Percentiles rank a stretch among this genome's conserved stretches.
Evolutionary conservation across 2,329 filamentous ascomycete species (phyloP).

Genomic region (Fonsecaea nubica): DNA sequence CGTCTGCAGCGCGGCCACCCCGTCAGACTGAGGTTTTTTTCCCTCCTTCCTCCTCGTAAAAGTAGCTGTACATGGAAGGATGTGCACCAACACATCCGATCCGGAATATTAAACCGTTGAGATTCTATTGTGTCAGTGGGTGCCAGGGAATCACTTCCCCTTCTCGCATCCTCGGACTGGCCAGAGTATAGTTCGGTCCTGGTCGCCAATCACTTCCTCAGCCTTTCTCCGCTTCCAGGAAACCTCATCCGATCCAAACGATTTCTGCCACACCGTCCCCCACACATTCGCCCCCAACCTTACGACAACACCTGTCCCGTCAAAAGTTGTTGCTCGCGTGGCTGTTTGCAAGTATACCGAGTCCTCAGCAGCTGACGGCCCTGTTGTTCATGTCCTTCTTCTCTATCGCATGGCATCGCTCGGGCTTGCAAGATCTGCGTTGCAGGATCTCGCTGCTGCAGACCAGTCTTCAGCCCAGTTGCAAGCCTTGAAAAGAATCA

Average conservation of each 20-base stretch:
- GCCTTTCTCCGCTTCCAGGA: neutral
- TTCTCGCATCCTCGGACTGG: no score
- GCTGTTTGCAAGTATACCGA: neutral
- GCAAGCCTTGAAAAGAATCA: constrained; percentile 70
- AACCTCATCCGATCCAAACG: constrained; percentile 2
- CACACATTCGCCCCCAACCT: neutral
- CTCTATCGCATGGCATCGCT: constrained; percentile 27
- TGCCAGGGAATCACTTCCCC: no score
- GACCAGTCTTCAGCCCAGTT: constrained; percentile 45
- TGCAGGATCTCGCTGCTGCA: constrained; percentile 27
- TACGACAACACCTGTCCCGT: neutral
- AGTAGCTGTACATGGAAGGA: neutral
- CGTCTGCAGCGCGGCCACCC: neutral
- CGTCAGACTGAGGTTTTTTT: constrained; percentile 9
- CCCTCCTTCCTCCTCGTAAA: neutral
- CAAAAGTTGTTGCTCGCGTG: neutral
- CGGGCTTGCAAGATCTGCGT: constrained; percentile 17
- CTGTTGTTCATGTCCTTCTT: neutral
- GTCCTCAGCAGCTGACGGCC: neutral
- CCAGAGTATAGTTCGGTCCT: no score
- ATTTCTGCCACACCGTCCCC: neutral
- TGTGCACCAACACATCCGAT: neutral
- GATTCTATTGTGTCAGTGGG: no score
- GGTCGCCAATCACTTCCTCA: neutral
- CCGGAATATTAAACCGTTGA: neutral